Evolutionary conservation across 164 flowering plant genomes (phyloP), one percentile per base, ranked within the genome.

Genomic region (Nymphaea colorata): DNA sequence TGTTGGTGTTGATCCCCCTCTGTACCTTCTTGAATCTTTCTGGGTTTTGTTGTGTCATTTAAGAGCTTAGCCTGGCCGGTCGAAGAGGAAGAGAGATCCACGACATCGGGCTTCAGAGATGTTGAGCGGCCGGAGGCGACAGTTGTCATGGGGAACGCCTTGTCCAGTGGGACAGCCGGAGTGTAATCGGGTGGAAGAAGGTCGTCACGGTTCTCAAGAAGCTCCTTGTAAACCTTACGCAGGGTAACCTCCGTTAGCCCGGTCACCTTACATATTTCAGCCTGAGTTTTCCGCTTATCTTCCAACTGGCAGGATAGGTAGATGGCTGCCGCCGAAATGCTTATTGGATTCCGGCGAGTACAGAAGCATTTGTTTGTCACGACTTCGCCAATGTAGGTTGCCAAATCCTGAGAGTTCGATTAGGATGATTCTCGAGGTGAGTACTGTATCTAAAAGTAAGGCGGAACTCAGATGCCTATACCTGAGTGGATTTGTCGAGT

Each of bases 281-380:
- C 99, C 77, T 91, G 99, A 16, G 99, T 94, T 80, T 94, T 94
- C 41, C 96, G 87, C 69, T 87, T 91, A 70, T 94, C 99, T 79
- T 94, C 99, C 25, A 94, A 73, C 70, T 90, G 98, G 70, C 97
- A 94, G 4, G 99, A 96, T 66, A 94, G 80, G 71, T 94, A 94
- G 41, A 94, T 94, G 15, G 99, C 99, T 66, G 98, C 98, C 2
- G 99, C 99, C 53, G 99, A 94, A 41, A 94, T 94, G 78, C 99
- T 94, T 64, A 94, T 94, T 3, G 99, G 99, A 65, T 94, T 94
- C 69, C 99, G 72, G 6, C 99, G 92, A 6, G 98, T 94, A 83
- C 99, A 94, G 80, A 94, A 94, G 82, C 99, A 94, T 80, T 94
- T 94, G 83, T 94, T 94, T 79, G 91, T 87, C 61, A 94, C 98